Evolutionary conservation across 176 grass and related monocot genomes (phyloP).

Genomic region (Carex cristatella): DNA sequence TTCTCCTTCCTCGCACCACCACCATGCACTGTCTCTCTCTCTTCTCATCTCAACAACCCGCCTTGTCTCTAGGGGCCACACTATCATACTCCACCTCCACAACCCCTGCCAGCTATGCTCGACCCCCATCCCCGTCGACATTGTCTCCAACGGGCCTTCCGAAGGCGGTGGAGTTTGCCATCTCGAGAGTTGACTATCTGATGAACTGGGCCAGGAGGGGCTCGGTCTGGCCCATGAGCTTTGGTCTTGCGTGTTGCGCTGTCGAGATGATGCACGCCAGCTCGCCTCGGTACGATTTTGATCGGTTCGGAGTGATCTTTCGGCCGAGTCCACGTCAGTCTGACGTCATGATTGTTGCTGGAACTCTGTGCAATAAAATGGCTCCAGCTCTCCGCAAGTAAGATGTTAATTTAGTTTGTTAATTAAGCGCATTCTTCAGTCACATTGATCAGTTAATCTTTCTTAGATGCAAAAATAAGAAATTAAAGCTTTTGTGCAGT

Average conservation of each 20-base stretch:
- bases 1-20: constrained; percentile 61
- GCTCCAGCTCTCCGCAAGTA: constrained; percentile 83
- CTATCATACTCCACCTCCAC: constrained; percentile 34
- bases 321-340: constrained; percentile 84
- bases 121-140: constrained; percentile 20
- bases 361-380: constrained; percentile 89
- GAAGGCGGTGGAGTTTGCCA: constrained; percentile 66
- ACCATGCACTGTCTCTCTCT: constrained; percentile 37
- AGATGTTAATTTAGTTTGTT: background rate
- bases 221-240: constrained; percentile 81
- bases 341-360: constrained; percentile 87
- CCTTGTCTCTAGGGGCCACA: background rate
- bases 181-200: constrained; percentile 83
- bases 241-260: constrained; percentile 86
- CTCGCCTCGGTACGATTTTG: constrained; percentile 76
- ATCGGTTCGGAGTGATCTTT: constrained; percentile 82
- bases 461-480: background rate
- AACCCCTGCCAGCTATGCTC: background rate
- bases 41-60: constrained; percentile 34
- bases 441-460: too few relatives aligned
- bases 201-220: constrained; percentile 78
- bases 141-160: constrained; percentile 8
- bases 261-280: constrained; percentile 88
- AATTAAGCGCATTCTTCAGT: too few relatives aligned
- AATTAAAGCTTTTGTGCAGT: background rate